Base-by-base conservation (phyloP, 176 grass and related monocot genomes). In the Cenchrus americanus region DNA sequence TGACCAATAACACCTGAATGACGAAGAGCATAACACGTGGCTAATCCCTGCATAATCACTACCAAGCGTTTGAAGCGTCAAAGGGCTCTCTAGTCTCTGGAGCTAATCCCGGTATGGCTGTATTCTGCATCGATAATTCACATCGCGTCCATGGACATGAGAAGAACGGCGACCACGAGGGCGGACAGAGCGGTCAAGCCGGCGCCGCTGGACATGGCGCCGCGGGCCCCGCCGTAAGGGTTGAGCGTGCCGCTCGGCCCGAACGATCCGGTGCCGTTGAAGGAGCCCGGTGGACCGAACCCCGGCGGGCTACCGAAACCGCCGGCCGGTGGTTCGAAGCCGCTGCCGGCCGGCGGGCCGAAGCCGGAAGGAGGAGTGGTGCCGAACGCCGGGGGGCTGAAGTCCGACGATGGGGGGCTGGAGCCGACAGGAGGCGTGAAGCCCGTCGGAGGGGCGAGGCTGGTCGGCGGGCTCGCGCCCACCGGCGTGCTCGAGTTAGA, bases 201-300 rank as follows among this genome's bases (percentile, higher is more conserved):
- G 59, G 88, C 69, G 30, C 69, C 6, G 1, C 69, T 1, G 1
- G 79, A 78, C 4, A 61, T 26, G 61, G 40, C 80, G 11, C 66
- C 75, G 19, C 75, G 73, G 27, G 21, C 11, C 19, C 62, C 89
- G 53, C 24, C 6, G 27, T 83, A 86, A 8, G 89, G 84, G n/a
- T 47, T 37, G 52, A 90, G 81, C 40, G 75, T 70, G 84, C 89
- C 30, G 89, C 84, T 90, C 1, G 89, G 89, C 0, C 89, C 89
- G 75, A 90, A 90, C 14, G 72, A 42, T 1, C 80, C 84, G 75
- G 59, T 90, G 26, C 88, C 88, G 57, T 87, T 83, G 86, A 53
- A 70, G 27, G 19, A 47, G 2, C 69, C 69, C 14, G 88, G 79
- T 5, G 81, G 76, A 6, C 75, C 81, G 23, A 88, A 83, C 30